These are phyloP conservation scores for Talaromyces borbonicus DNA, from an alignment of 495 filamentous ascomycete species.

Conservation along the genomic window DNA sequence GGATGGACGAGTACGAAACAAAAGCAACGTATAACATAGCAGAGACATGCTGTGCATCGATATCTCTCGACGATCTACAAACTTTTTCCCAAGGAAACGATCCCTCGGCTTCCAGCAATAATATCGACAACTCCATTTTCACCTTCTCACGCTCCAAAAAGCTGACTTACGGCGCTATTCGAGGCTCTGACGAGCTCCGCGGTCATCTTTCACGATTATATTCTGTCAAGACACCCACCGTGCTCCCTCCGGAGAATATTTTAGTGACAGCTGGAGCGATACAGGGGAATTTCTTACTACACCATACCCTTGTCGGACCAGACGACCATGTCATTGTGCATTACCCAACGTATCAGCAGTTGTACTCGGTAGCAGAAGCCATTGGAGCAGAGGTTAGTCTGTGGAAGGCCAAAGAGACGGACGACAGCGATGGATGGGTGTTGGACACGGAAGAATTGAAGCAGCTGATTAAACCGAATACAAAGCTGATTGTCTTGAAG, in stretches of 20 bases:
- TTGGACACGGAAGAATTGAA: conserved; percentile 60
- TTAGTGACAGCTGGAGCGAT: conserved; percentile 77
- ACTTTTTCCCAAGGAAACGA: conserved; percentile 49
- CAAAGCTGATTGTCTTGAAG: conserved; percentile 64
- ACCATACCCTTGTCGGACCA: conserved; percentile 66
- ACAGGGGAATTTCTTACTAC: conserved; percentile 66
- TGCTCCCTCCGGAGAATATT: conserved; percentile 53
- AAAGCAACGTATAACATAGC: conserved; percentile 72
- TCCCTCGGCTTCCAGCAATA: conserved; percentile 19
- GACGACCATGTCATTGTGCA: conserved; percentile 88
- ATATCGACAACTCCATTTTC: neutral
- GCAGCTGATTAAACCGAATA: conserved; percentile 58
- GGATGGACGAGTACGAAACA: conserved; percentile 81
- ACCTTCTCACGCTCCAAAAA: conserved; percentile 31
- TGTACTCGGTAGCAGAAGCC: conserved; percentile 66
- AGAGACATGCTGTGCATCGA: conserved; percentile 76
- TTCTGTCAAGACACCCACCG: conserved; percentile 39
- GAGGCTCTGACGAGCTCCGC: conserved; percentile 54
- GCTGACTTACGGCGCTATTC: conserved; percentile 63
- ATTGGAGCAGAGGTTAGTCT: conserved; percentile 73
- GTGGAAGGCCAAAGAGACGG: conserved; percentile 60
- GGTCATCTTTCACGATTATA: conserved; percentile 58
- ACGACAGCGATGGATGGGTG: conserved; percentile 47
- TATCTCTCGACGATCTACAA: conserved; percentile 65
- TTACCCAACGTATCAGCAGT: conserved; percentile 83